phyloP scores from a whole-genome alignment of 352 stramenopile genomes.

The Globisporangium acanthophoron region DNA sequence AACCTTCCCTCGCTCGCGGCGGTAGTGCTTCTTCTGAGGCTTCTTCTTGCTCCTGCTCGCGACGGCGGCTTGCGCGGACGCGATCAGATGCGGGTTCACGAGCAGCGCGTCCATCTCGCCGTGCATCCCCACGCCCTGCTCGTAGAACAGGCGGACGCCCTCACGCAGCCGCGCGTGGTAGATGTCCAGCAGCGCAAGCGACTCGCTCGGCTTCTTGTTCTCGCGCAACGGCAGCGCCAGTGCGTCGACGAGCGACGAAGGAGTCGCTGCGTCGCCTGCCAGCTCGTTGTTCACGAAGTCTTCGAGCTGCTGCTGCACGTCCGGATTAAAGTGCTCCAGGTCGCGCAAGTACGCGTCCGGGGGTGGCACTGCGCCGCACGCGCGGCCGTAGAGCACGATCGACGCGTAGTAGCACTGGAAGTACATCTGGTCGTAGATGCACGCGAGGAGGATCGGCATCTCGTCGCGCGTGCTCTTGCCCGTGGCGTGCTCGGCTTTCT shows the following conservation, averaged over 20 bases:
- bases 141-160: conserved; percentile 74
- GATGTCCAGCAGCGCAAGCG: conserved; percentile 40
- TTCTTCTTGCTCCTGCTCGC: conserved; percentile 50
- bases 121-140: conserved; percentile 65
- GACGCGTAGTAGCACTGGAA: conserved; percentile 71
- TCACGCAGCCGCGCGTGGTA: conserved; percentile 58
- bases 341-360: conserved; percentile 56
- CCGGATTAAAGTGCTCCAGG: conserved; percentile 38
- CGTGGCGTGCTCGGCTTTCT: conserved; percentile 38
- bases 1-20: conserved; percentile 28
- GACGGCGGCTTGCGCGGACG: conserved; percentile 13
- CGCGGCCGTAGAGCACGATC: conserved; percentile 67
- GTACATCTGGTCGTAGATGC: conserved; percentile 73
- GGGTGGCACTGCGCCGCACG: conserved; percentile 47
- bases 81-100: conserved; percentile 23
- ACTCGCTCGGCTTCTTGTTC: conserved; percentile 16
- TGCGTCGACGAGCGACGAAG: conserved; percentile 23
- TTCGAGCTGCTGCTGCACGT: conserved; percentile 36
- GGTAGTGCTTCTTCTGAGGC: conserved; percentile 58
- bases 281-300: conserved; percentile 58
- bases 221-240: conserved; percentile 32
- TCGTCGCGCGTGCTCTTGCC: conserved; percentile 47
- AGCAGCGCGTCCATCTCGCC: conserved; percentile 77
- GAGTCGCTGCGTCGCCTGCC: conserved; percentile 1
- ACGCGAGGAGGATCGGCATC: conserved; percentile 56